Base-by-base conservation (phyloP, 352 stramenopile genomes). In the Phytophthora foliorum region DNA sequence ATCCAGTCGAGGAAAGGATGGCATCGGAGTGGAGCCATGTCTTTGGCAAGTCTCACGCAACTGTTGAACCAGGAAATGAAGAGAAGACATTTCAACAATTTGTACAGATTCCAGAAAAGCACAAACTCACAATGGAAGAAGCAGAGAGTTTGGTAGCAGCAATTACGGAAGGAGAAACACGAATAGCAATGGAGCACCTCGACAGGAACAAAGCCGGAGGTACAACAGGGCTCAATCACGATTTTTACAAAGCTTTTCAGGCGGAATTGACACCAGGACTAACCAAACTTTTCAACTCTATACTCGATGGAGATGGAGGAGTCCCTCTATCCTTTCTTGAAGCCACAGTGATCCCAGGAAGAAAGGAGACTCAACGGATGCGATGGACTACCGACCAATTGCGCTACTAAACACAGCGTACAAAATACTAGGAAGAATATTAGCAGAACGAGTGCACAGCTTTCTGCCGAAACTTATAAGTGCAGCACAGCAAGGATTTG, bases 301-400 rank as follows among this genome's bases (percentile, higher is more conserved):
- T 38, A 16, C 11, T 38, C 2, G 11, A 38, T 38, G 32, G 32
- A 10, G 32, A 38, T 29, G 25, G 25, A 42, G 36, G 36, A 17
- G 16, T 42, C 2, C 14, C 36, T 19, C 36, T 3, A 19, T 42
- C 36, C 16, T 42, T 42, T 11, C 36, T 42, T 4, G 36, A 17
- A 11, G 36, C 36, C 16, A 42, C 36, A 59, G 22, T 39, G 3
- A 10, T 59, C 11, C 34, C 36, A 38, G 5, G 21, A 29, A 59
- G 41, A 59, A 59, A 27, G 52, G 52, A 27, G 36, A 59, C 16
- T 59, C 52, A 4, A 27, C 19, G 1, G 17, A 49, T 13, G 36
- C 52, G 6, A 59, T 59, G 52, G 52, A 59, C 16, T 59, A 50
- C 36, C 21, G 52, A 39, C 36, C 36, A 3, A 59, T 59, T 11